A percentile compares a stretch with the other conserved stretches of the same genome.
phyloP scores from a whole-genome alignment of 176 grass and related monocot species.

The Cocos nucifera region DNA sequence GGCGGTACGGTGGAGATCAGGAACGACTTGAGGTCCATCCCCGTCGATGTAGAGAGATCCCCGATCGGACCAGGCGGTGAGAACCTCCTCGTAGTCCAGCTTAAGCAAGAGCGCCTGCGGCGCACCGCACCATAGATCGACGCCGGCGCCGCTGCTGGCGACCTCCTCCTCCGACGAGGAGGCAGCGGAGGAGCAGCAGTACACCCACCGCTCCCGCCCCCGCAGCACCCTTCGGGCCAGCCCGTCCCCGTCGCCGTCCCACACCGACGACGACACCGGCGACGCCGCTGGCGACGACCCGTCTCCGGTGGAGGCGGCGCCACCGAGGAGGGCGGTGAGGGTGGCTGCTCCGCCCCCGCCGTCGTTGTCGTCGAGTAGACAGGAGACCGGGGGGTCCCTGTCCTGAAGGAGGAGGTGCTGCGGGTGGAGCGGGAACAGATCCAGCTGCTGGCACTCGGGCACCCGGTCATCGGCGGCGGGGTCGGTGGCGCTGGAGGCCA shows the following conservation, averaged over 20 bases:
- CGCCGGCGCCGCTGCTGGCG: constrained; percentile 3
- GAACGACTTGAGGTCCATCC: constrained; percentile 24
- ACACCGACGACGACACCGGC: neutral
- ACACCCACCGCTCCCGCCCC: constrained; percentile 76
- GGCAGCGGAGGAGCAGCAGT: constrained; percentile 46
- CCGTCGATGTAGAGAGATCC: constrained; percentile 69
- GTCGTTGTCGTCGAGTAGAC: constrained; percentile 30
- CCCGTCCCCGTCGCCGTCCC: constrained; percentile 31
- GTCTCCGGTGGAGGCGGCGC: constrained; percentile 4
- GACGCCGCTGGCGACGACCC: neutral
- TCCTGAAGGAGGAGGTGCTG: constrained; percentile 22
- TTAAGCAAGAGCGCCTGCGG: constrained; percentile 40
- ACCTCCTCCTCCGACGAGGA: constrained; percentile 40
- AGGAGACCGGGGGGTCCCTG: constrained; percentile 32
- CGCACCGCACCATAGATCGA: constrained; percentile 10
- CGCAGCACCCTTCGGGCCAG: constrained; percentile 59
- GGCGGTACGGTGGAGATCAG: constrained; percentile 34
- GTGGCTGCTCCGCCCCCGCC: constrained; percentile 48
- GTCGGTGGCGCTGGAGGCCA: neutral
- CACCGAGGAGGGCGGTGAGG: constrained; percentile 70
- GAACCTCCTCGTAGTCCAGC: constrained; percentile 81
- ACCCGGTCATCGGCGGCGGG: neutral
- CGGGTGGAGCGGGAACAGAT: constrained; percentile 44
- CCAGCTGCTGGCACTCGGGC: constrained; percentile 13
- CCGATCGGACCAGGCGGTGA: constrained; percentile 64